These are phyloP conservation scores for Suillus variegatus DNA, from an alignment of 768 basidiomycete species.

Conservation along the genomic window DNA sequence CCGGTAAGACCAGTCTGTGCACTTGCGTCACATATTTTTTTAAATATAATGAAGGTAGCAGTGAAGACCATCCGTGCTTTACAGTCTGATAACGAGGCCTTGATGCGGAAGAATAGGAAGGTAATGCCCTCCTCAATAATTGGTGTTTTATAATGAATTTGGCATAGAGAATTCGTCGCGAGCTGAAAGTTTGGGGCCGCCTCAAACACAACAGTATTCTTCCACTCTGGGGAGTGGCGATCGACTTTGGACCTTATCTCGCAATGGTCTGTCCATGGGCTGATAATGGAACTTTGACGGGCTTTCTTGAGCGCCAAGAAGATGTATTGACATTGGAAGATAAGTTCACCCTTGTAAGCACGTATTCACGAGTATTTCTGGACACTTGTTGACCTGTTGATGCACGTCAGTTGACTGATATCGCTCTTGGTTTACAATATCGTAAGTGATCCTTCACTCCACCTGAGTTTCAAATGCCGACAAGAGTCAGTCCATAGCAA, in stretches of 20 bases:
- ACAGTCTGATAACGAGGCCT: not conserved
- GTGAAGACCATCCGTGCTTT: conserved; percentile 9
- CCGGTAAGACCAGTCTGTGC: not conserved
- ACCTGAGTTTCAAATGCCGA: not conserved
- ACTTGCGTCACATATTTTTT: not conserved
- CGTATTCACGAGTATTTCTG: not conserved
- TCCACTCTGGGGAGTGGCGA: conserved; percentile 17
- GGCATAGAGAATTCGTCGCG: conserved; percentile 19
- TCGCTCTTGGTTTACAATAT: not conserved
- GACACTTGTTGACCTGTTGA: not conserved
- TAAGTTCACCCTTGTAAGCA: conserved; percentile 20
- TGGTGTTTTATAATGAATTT: not conserved
- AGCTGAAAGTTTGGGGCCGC: conserved; percentile 23
- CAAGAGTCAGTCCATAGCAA: conserved; percentile 4
- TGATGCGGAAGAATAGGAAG: not conserved
- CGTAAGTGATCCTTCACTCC: not conserved
- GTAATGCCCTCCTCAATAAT: not conserved
- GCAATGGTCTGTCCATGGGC: conserved; percentile 26
- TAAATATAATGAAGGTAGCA: not conserved
- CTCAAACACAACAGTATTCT: not conserved
- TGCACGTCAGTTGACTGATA: not conserved
- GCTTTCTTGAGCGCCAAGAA: conserved; percentile 14
- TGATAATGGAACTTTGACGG: conserved; percentile 16
- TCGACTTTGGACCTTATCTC: conserved; percentile 20
- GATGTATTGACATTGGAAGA: conserved; percentile 7